Evolutionary conservation across 371 early-diverging fungal genomes (phyloP).

Genomic region (Mucor racemosus): DNA sequence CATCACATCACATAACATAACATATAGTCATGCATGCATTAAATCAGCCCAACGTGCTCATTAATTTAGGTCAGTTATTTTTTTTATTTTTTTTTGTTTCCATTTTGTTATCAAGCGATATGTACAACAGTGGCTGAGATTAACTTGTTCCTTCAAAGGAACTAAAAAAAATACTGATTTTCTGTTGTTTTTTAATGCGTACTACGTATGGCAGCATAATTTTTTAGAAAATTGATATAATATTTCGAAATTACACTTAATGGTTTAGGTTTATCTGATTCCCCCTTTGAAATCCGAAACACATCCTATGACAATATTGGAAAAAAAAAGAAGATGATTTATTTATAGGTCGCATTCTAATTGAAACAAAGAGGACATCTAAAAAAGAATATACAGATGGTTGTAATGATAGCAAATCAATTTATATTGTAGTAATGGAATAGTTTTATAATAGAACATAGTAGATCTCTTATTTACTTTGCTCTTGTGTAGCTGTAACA

Average conservation of each 20-base stretch:
- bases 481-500: conserved; percentile 5
- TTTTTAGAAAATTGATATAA: no score
- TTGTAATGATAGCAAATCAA: conserved; percentile 7
- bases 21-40: conserved; percentile 5
- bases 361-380: background rate
- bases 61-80: background rate
- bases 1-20: background rate
- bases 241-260: no score
- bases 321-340: no score
- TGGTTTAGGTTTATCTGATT: no score
- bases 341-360: background rate
- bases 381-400: background rate
- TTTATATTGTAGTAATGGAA: conserved; percentile 1
- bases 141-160: no score
- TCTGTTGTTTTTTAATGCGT: no score
- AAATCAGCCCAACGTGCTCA: conserved; percentile 4
- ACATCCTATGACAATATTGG: no score
- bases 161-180: no score
- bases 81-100: background rate
- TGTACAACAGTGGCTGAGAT: no score
- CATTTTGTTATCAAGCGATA: background rate
- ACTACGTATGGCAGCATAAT: no score
- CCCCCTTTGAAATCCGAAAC: no score
- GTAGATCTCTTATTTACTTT: conserved; percentile 2
- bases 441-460: conserved; percentile 1